Base-by-base conservation (phyloP, 108 stramenopile genomes). In the Mediolabrus comicus region DNA sequence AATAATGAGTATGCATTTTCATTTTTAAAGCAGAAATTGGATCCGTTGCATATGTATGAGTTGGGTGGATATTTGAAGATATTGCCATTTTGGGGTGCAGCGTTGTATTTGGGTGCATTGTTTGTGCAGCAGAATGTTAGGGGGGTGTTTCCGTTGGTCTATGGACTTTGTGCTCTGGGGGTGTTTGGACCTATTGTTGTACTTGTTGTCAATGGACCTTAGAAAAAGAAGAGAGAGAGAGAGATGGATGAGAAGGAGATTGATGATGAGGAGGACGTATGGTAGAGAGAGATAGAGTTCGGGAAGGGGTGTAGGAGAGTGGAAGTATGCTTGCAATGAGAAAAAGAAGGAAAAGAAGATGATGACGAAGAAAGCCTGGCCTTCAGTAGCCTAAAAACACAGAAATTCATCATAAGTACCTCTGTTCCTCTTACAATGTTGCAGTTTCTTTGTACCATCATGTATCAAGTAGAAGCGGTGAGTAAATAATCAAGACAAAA, bases 1-100 rank as follows among this genome's bases (percentile, higher is more conserved):
- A 72, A 87, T 39, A 88, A 87, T 53, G 77, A 90, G 59, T 73
- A 82, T 32, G 92, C 80, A 38, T 93, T 77, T 57, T 72, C 75
- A 6, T 87, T 83, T 59, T 65, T 93, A 29, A 80, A 83, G 51
- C 58, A 63, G 31, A 84, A 84, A 26, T 69, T 93, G 49, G 92
- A 93, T 75, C 92, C 92, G 22, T 74, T 86, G 46, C 88, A 90
- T 77, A 86, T 87, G 84, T 51, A 58, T 34, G 92, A 93, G 60
- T 60, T 93, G 25, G 19, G 59, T 11, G 89, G 92, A 34, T 93
- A 86, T 72, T 65, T 93, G 59, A 56, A 62, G 0, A 77, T 93
- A 52, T 71, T 90, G 13, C 92, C 92, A 7, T 81, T 77, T 54
- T 90, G 87, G 60, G 86, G 83, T 2, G 92, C 84, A 13, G 60